Evolutionary conservation across 768 basidiomycete genomes (phyloP), one percentile per base, ranked within the genome.

Genomic region (Podaxis carcinomalis): DNA sequence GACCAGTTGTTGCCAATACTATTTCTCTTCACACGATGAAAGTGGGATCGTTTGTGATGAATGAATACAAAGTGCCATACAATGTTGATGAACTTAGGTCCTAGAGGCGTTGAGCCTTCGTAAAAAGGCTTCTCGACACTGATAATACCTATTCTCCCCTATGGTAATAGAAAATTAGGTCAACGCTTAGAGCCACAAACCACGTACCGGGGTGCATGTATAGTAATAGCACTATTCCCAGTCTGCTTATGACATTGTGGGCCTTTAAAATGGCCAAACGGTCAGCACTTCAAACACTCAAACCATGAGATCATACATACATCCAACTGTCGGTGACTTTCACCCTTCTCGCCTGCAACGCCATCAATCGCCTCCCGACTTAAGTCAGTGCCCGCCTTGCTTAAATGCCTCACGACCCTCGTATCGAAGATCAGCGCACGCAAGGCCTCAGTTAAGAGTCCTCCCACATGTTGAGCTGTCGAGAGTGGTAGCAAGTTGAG

Each of bases 131-230:
- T 97, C 95, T 25, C 94, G 88, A 70, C 95, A 98, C 64, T 96
- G 92, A 71, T 95, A 95, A 74, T 98, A 95, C 0, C 94, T 97
- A 2, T 97, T 96, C 74, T 96, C 93, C 7, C 95, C 95, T 97
- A 66, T 37, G 36, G 40, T 7, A 46, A 32, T 54, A 37, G 14
- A 32, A 32, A n/a, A 59, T 51, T 6, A 55, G 28, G 36, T 32
- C 47, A 21, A 51, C 37, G 13, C 19, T 39, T n/a, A 32, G 35
- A 40, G 4, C 47, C 13, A 27, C 40, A 64, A 59, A 62, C 28
- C 58, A 66, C 87, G 69, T 66, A 91, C 93, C 85, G 81, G 42
- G 94, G 95, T 5, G 88, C 80, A 78, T 98, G 95, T 1, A 96
- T 91, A 0, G 94, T 93, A 66, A 98, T 95, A 36, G 95, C 94